Base-by-base conservation (phyloP, 2,329 filamentous ascomycete genomes). In the Knoxdaviesia proteae region DNA sequence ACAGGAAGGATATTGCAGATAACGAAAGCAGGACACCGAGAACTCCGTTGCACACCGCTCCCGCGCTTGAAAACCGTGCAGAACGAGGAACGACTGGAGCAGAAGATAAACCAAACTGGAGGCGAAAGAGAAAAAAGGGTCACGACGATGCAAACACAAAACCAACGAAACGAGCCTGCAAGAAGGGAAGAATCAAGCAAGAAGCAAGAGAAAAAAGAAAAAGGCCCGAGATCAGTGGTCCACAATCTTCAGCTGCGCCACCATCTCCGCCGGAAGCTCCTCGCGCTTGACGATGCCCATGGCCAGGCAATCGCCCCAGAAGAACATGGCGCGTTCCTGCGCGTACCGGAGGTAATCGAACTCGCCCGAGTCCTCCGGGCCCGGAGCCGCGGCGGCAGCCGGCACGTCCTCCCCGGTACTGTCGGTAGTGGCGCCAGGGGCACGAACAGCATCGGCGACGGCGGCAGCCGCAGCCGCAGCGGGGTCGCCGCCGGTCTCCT, bases 321-420 rank as follows among this genome's bases (percentile, higher is more conserved):
- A 90, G 60, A 94, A 90, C 62, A 90, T 67, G 0, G 84, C 87
- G 9, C 90, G 70, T 49, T 94, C 83, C 59, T 94, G 84, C 6
- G 90, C 77, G 60, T 96, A 98, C 7, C 72, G 74, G 30, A 98
- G 66, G 57, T 96, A 98, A 58, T 98, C 87, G 54, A 96, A 98
- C 38, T 61, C 54, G 4, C 52, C 52, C 8, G 37, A 39, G 1
- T 49, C 38, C 7, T 35, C 42, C 8, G 32, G 40, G 2, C 45
- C 42, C 32, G 38, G 43, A 6, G 46, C 39, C 10, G 47, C 47
- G 11, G 42, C 43, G 30, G 32, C 8, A 5, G 47, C 47, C 48
- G 42, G 55, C 53, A 46, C 55, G 50, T 52, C 54, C 30, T 40
- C 49, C 20, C 42, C 50, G 7, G 44, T 49, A 5, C 46, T 49